Base-by-base conservation (phyloP, 78 protist species). In the Dictyostelium capitatum region DNA sequence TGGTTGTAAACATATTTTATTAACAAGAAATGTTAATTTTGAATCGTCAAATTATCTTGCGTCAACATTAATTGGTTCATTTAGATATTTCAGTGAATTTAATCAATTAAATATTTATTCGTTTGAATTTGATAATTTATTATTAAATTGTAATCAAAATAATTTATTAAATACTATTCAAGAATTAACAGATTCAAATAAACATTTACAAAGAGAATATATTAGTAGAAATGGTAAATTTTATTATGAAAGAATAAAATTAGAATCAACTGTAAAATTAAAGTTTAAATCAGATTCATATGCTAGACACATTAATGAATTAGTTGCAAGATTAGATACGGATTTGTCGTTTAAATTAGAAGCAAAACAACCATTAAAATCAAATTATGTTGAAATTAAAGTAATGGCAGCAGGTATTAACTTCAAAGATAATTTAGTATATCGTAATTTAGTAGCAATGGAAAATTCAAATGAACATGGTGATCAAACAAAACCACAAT, bases 321-420 rank as follows among this genome's bases (percentile, higher is more conserved):
- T 75, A 2, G 25, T 48, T 12, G 46, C 62, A 28, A 48, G 25
- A 50, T 25, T 75, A 43, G 25, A 75, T 25, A 14, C 81, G 2
- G 46, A 23, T 9, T 50, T 72, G n/a, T 6, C 32, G 9, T 43
- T 72, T 72, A 6, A 3, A 43, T 43, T 72, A 4, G 79, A 43
- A 43, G 19, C 50, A n/a, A n/a, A 6, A 43, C 3, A 6, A 72
- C 43, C 53, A 72, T 72, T 72, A 8, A 0, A 10, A 10, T 30
- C 65, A 51, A 51, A 83, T n/a, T 65, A 51, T 19, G 72, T 83
- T 12, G 74, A 83, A 43, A 46, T 83, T 28, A 23, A 83, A 41
- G 81, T 83, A 30, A 69, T 32, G 77, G 90, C 90, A 17, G 41
- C 47, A 20, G 90, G 90, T 72, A 41, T 90, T 10, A 81, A 81